Base-by-base conservation (phyloP, 768 basidiomycete genomes). In the Kwoniella botswanensis region DNA sequence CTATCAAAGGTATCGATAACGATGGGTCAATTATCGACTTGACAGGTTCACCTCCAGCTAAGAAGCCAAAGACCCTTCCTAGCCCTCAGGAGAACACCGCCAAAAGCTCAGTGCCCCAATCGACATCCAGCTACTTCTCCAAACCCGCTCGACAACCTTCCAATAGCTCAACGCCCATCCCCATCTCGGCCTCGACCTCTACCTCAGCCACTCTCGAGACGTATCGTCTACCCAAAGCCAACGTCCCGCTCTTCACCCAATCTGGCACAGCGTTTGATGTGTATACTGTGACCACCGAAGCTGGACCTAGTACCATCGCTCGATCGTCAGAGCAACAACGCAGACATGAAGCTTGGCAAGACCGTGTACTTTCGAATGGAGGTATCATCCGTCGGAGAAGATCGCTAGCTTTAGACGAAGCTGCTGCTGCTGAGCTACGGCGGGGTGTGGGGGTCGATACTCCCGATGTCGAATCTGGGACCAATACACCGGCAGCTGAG, bases 321-420 rank as follows among this genome's bases (percentile, higher is more conserved):
- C 35, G 43, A 11, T 50, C 21, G 59, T 72, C 29, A 2, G 77
- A 73, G 24, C 75, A 78, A 29, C 62, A 71, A 41, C 26, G 54
- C 1, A 58, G 73, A 46, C 82, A 77, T 56, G 74, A 76, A 56
- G 68, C 61, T 53, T 81, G 82, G 82, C 74, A 80, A 43, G 29
- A 65, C 2, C 29, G 73, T 15, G 46, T 78, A 17, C 21, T 66
- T 17, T 68, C 42, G 21, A 63, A 75, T n/a, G 80, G 77, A 7
- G 77, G 76, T 3, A 18, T 82, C 9, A 70, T 81, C 22, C 80
- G 76, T 44, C 68, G 82, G 7, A 42, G 82, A 26, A 61, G 77
- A 26, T 80, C 79, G 41, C 56, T 82, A 6, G 75, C 78, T 22
- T 61, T 82, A 52, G 82, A 82, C 53, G 78, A 81, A 62, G 82